Evolutionary conservation across 495 filamentous ascomycete genomes (phyloP).

Genomic region (Daldinia childiae): DNA sequence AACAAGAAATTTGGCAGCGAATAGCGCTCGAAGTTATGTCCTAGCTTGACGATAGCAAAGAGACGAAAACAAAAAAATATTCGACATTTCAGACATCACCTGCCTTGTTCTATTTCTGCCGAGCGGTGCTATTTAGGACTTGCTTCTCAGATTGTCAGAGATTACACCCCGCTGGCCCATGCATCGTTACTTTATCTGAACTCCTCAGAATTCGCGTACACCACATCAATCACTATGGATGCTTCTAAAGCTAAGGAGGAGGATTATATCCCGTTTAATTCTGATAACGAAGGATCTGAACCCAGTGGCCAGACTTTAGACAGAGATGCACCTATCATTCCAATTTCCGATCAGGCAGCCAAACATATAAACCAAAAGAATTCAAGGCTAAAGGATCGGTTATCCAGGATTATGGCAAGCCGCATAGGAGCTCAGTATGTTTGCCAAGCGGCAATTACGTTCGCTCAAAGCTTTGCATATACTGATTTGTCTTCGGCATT

Average conservation of each 20-base stretch:
- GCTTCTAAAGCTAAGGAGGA: conserved; percentile 30
- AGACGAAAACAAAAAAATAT: conserved; percentile 58
- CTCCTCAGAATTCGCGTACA: conserved; percentile 22
- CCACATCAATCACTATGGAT: conserved; percentile 26
- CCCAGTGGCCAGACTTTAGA: conserved; percentile 11
- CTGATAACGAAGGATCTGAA: conserved; percentile 22
- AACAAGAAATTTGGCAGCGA: conserved; percentile 59
- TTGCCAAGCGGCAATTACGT: conserved; percentile 28
- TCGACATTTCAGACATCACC: conserved; percentile 50
- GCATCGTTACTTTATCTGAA: conserved; percentile 36
- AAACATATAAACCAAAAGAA: conserved; percentile 35
- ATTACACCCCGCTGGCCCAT: conserved; percentile 31
- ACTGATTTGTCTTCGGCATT: conserved; percentile 24
- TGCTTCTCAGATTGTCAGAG: conserved; percentile 30
- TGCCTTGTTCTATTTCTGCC: conserved; percentile 42
- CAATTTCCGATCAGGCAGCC: conserved; percentile 17
- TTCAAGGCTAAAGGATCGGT: conserved; percentile 18
- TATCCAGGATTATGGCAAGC: conserved; percentile 23
- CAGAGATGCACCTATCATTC: conserved; percentile 6
- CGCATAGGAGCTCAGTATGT: conserved; percentile 27
- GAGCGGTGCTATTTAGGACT: conserved; percentile 43
- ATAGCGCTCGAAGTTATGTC: conserved; percentile 57
- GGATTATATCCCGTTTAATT: conserved; percentile 27
- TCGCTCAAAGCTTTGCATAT: conserved; percentile 24
- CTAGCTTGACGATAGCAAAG: conserved; percentile 72